Percentiles rank a stretch among this genome's conserved stretches.
Evolutionary conservation across 2,329 filamentous ascomycete species (phyloP).

Genomic region (Sporothrix inflata): DNA sequence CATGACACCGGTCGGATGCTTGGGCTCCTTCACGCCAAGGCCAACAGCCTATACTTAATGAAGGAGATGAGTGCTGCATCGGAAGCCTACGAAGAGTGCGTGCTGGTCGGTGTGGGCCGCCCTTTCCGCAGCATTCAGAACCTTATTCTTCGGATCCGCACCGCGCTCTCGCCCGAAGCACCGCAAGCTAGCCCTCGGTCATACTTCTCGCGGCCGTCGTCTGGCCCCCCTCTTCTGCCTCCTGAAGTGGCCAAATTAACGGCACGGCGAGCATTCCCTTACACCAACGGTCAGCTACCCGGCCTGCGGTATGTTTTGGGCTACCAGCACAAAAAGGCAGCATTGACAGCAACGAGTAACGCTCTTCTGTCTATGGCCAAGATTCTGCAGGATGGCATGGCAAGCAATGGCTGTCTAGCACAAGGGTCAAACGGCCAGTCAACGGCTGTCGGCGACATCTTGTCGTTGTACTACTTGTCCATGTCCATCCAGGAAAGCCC

Average conservation of each 20-base stretch:
- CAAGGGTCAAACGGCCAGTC: slow-evolving; percentile 60
- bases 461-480: slow-evolving; percentile 94
- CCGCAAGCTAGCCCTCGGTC: slow-evolving; percentile 27
- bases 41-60: slow-evolving; percentile 94
- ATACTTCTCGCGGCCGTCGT: slow-evolving; percentile 37
- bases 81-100: slow-evolving; percentile 90
- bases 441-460: slow-evolving; percentile 84
- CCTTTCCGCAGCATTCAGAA: slow-evolving; percentile 71
- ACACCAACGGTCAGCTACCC: slow-evolving; percentile 72
- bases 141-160: slow-evolving; percentile 77
- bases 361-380: slow-evolving; percentile 92
- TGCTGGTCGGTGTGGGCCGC: slow-evolving; percentile 81
- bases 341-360: slow-evolving; percentile 92
- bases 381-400: slow-evolving; percentile 96
- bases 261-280: slow-evolving; percentile 78
- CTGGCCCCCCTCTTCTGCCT: slow-evolving; percentile 74
- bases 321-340: slow-evolving; percentile 73
- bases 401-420: slow-evolving; percentile 63
- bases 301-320: slow-evolving; percentile 75
- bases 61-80: slow-evolving; percentile 82
- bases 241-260: slow-evolving; percentile 84
- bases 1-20: slow-evolving; percentile 91
- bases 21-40: slow-evolving; percentile 93
- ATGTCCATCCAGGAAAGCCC: slow-evolving; percentile 93
- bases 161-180: slow-evolving; percentile 62